phyloP scores from a whole-genome alignment of 352 stramenopile species.

The Phytophthora fragariaefolia region DNA sequence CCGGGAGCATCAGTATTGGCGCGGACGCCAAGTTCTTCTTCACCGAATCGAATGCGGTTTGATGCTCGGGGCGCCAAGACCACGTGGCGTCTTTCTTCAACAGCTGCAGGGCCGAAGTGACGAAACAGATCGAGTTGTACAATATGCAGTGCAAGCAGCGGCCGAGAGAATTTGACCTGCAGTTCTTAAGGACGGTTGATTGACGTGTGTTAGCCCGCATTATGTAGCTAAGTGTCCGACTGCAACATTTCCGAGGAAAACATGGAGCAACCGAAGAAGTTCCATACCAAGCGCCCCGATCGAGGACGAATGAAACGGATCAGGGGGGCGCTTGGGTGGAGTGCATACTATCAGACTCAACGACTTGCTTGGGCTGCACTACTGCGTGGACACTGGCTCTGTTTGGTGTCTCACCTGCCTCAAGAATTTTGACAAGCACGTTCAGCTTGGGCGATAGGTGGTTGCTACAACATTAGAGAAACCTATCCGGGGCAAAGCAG shows the following conservation, averaged over 20 bases:
- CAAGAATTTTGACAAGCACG: conserved; percentile 1
- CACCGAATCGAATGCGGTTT: no score
- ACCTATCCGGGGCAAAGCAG: conserved; percentile 5
- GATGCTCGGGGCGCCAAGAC: no score
- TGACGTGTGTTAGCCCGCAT: conserved; percentile 13
- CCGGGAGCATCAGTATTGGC: no score
- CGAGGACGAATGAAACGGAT: conserved; percentile 13
- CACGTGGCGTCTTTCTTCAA: no score
- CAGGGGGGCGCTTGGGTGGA: conserved; percentile 13
- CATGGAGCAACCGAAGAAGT: conserved; percentile 13
- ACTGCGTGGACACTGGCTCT: conserved; percentile 6
- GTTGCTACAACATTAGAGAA: background rate
- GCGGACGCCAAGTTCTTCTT: no score
- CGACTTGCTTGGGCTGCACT: background rate
- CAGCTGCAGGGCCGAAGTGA: no score
- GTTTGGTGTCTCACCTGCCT: conserved; percentile 11
- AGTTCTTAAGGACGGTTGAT: conserved; percentile 1
- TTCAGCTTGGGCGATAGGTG: background rate
- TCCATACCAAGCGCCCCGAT: background rate
- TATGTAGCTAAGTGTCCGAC: conserved; percentile 10
- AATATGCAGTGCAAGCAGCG: no score
- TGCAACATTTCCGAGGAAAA: conserved; percentile 13
- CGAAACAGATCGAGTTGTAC: no score
- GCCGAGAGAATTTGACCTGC: background rate
- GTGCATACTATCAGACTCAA: conserved; percentile 16